Conservation (phyloP, 1,284 basidiomycete species). For the Anthracocystis walkeri region DNA sequence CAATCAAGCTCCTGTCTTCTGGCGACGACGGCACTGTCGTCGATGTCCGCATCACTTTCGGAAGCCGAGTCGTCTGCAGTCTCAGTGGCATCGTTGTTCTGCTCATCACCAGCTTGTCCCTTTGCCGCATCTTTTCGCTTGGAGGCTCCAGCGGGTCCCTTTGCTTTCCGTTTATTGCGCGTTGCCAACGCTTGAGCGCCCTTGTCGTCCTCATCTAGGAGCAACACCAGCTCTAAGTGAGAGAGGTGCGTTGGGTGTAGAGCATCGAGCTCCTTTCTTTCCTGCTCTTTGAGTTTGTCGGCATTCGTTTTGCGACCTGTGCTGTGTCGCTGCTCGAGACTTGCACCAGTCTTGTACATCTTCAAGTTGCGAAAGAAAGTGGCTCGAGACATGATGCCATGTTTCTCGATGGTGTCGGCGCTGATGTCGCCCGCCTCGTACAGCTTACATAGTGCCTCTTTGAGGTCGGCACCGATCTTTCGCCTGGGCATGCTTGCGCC, state of each 20-base stretch:
- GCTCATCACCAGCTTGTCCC: conserved; percentile 4
- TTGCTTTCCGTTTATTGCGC: conserved; percentile 24
- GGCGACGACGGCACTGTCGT: conserved; percentile 18
- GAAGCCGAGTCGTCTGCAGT: conserved; percentile 25
- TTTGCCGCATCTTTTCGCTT: conserved; percentile 19
- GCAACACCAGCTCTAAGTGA: conserved; percentile 32
- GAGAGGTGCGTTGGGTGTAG: conserved; percentile 33
- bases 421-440: conserved; percentile 54
- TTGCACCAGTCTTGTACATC: conserved; percentile 50
- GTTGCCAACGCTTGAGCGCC: neutral
- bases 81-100: neutral
- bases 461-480: conserved; percentile 56
- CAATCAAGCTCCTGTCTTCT: conserved; percentile 13
- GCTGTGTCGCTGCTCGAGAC: conserved; percentile 52
- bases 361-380: conserved; percentile 54
- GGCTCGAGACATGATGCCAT: conserved; percentile 53
- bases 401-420: conserved; percentile 52
- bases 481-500: conserved; percentile 38
- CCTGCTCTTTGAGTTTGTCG: conserved; percentile 50
- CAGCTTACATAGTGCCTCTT: conserved; percentile 54
- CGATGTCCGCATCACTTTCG: conserved; percentile 31
- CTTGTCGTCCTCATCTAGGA: conserved; percentile 34
- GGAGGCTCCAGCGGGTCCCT: conserved; percentile 5
- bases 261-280: conserved; percentile 37
- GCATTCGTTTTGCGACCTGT: conserved; percentile 54